Evolutionary conservation across 1,139 yeast species (phyloP), one percentile per base, ranked within the genome.

Genomic region (Taiozyma sp.): DNA sequence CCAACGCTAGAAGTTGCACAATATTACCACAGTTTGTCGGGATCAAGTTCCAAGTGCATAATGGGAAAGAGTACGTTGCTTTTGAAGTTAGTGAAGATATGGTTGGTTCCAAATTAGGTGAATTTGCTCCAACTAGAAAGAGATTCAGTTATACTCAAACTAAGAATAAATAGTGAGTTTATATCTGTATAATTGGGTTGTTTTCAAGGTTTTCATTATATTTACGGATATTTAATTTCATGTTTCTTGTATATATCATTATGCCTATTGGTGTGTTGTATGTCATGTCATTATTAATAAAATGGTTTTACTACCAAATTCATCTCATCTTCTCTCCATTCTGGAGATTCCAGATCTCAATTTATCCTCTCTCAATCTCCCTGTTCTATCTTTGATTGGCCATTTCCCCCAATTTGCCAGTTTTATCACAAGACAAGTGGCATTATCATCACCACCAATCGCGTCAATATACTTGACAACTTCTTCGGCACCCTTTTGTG

Each of bases 101-200:
- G 99, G 97, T 93, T 57, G 99, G 99, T n/a, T 81, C 84, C 57
- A 93, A 93, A 68, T 74, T 93, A 52, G 99, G 99, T 3, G 98
- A 93, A 68, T 93, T 88, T 72, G 96, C 96, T 4, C 88, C 93
- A 51, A 93, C 99, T 3, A 61, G 64, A 60, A 88, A 88, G 78
- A 81, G 87, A 68, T 89, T 88, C 71, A 81, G 80, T 58, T 90
- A 88, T 71, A 88, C 90, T 61, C 88, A 81, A 72, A 79, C 72
- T 9, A 68, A 69, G 60, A 68, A 67, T 53, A 68, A 68, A 56
- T 68, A 53, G 50, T 14, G 35, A 32, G 19, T 32, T 6, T 32
- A 30, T 7, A 11, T 24, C 30, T 29, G 13, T 29, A 29, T 29
- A 24, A 24, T 24, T 29, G 30, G 30, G 29, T 28, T 34, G 43